A percentile compares a stretch with the other conserved stretches of the same genome.
phyloP scores from a whole-genome alignment of 768 basidiomycete genomes.

The Mycena venus region DNA sequence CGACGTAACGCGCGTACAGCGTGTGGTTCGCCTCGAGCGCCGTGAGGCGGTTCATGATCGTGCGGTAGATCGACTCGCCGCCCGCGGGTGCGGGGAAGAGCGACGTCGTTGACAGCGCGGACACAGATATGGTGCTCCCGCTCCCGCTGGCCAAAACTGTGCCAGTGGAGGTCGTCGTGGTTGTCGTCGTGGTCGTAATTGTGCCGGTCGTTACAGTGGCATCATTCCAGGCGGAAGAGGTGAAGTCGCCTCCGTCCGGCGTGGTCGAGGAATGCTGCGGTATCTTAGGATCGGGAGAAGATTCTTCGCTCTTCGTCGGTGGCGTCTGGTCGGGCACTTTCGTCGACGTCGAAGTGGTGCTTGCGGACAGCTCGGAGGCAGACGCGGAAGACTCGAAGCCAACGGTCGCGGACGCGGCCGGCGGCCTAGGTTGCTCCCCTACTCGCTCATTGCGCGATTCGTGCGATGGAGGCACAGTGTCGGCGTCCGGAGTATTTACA shows the following conservation, averaged over 20 bases:
- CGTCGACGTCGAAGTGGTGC: not conserved
- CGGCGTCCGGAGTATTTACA: not conserved
- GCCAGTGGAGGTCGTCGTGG: not conserved
- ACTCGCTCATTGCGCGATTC: no score
- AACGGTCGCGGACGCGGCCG: no score
- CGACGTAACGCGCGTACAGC: slow-evolving; percentile 80
- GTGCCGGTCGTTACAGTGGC: not conserved
- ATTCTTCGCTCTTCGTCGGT: not conserved
- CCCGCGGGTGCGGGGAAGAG: slow-evolving; percentile 46
- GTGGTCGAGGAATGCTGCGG: not conserved
- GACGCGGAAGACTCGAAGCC: slow-evolving; percentile 4
- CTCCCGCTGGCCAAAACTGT: not conserved
- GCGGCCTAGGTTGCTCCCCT: no score
- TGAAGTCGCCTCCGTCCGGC: not conserved
- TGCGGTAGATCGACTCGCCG: slow-evolving; percentile 95
- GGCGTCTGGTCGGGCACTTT: not conserved
- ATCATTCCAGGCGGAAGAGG: not conserved
- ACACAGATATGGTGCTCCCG: slow-evolving; percentile 7
- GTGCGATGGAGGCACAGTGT: not conserved
- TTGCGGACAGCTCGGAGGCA: not conserved
- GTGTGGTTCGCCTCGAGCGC: slow-evolving; percentile 91
- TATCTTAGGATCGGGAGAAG: not conserved
- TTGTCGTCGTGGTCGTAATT: not conserved
- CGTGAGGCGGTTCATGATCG: slow-evolving; percentile 93
- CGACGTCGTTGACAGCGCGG: slow-evolving; percentile 33